Evolutionary conservation across 805 yeast species (phyloP).

Genomic region (Suhomyces vadensis): DNA sequence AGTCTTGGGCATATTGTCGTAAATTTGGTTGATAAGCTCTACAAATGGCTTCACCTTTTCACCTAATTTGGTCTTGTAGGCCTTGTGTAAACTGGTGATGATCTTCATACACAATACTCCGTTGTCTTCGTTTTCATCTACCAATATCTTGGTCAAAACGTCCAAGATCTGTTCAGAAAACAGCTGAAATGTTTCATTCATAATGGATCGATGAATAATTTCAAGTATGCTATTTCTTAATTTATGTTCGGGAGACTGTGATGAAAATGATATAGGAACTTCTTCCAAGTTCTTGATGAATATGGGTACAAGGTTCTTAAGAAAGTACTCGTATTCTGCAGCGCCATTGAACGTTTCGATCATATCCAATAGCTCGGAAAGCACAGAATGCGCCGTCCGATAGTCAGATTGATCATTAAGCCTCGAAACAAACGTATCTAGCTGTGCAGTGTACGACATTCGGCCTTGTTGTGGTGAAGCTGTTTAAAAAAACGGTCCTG

Average conservation of each 20-base stretch:
- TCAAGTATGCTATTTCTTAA: conserved; percentile 76
- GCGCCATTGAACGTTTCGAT: conserved; percentile 81
- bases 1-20: conserved; percentile 74
- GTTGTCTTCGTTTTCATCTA: conserved; percentile 89
- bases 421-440: conserved; percentile 67
- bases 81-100: conserved; percentile 79
- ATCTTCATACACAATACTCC: conserved; percentile 90
- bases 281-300: conserved; percentile 61
- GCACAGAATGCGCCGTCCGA: conserved; percentile 61
- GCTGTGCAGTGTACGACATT: conserved; percentile 54
- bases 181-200: conserved; percentile 78
- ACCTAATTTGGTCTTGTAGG: conserved; percentile 66
- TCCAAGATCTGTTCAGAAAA: conserved; percentile 63
- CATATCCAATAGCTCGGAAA: conserved; percentile 83
- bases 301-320: conserved; percentile 68
- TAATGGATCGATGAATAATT: conserved; percentile 74
- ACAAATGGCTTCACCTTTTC: conserved; percentile 80
- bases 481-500: not conserved
- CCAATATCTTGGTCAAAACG: conserved; percentile 57
- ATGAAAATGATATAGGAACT: conserved; percentile 71
- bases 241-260: conserved; percentile 71
- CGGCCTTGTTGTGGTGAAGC: not conserved
- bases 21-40: conserved; percentile 70
- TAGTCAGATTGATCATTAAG: conserved; percentile 58
- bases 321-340: conserved; percentile 76